A percentile compares a stretch with the other conserved stretches of the same genome.
phyloP scores from a whole-genome alignment of 2,329 filamentous ascomycete genomes.

The Ceratocystis alfenasii region DNA sequence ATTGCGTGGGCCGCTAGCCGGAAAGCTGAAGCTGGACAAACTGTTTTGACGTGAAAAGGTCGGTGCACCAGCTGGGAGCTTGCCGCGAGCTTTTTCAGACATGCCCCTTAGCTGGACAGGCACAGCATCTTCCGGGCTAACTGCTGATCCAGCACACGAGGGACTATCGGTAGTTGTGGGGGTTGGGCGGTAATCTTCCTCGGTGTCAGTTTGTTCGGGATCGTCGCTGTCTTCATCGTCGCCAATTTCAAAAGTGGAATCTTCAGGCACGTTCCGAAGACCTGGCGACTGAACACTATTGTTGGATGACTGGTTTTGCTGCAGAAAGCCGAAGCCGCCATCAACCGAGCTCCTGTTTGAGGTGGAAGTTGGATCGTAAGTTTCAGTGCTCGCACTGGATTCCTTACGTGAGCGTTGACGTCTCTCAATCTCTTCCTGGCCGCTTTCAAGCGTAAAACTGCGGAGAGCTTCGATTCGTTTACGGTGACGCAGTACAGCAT shows the following conservation, averaged over 20 bases:
- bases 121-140: constrained; percentile 61
- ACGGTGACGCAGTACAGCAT: constrained; percentile 64
- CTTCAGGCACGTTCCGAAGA: constrained; percentile 58
- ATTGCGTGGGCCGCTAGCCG: constrained; percentile 25
- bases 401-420: constrained; percentile 61
- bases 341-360: constrained; percentile 49
- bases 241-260: constrained; percentile 75
- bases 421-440: constrained; percentile 79
- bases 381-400: constrained; percentile 38
- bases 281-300: constrained; percentile 36
- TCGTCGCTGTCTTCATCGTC: constrained; percentile 63
- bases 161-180: constrained; percentile 49
- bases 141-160: constrained; percentile 56
- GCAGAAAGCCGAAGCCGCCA: constrained; percentile 52
- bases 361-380: constrained; percentile 36
- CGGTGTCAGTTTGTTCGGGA: constrained; percentile 38
- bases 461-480: constrained; percentile 76
- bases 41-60: constrained; percentile 85
- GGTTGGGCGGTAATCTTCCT: constrained; percentile 36
- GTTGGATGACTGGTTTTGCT: constrained; percentile 35
- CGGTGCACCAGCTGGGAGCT: constrained; percentile 76
- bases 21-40: constrained; percentile 54
- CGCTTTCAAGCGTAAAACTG: constrained; percentile 81
- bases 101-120: constrained; percentile 77
- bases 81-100: constrained; percentile 94